Base-by-base conservation (phyloP, 2,329 filamentous ascomycete species). In the Coniella vitis region DNA sequence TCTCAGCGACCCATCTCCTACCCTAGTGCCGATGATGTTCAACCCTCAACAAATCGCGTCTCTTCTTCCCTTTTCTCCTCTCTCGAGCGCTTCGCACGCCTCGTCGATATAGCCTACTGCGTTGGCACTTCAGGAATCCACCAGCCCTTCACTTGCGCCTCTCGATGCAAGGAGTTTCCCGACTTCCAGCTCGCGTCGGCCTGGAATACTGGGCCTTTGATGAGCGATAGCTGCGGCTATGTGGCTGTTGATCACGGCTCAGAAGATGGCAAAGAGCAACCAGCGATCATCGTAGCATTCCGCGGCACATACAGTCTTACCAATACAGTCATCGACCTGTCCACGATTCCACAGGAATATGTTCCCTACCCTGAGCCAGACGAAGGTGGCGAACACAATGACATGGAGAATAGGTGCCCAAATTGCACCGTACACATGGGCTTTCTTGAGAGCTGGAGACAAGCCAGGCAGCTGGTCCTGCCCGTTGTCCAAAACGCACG, bases 21-120 rank as follows among this genome's bases (percentile, higher is more conserved):
- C 20, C 40, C 41, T 21, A 31, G 37, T 17, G 14, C 29, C 31
- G 46, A 47, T 16, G 36, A 52, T 29, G 38, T 38, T 17, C 32
- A 29, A 39, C 17, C 19, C 21, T 25, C 51, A 38, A 29, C 38
- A 36, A 19, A 29, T 20, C 48, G 56, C 17, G 50, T 93, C 48
- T 83, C 86, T 4, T 61, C 68, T 22, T 60, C 72, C 20, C 75
- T 96, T 53, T 97, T 95, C 68, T 71, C 78, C 51, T 83, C 87
- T 16, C 81, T 98, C 13, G 90, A 96, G 66, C 87, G 95, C 60
- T 74, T 91, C 48, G 81, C 91, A n/a, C 84, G 90, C 47, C 78
- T 97, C 21, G 91, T 96, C 54, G 93, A 98, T 64, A 93, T 97
- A 52, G 75, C 89, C 41, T 97, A 97, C 69, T 98, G 93, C 65